A percentile compares a stretch with the other conserved stretches of the same genome.
Evolutionary conservation across 148 eudicot species (phyloP).

Genomic region (Rhododendron molle): DNA sequence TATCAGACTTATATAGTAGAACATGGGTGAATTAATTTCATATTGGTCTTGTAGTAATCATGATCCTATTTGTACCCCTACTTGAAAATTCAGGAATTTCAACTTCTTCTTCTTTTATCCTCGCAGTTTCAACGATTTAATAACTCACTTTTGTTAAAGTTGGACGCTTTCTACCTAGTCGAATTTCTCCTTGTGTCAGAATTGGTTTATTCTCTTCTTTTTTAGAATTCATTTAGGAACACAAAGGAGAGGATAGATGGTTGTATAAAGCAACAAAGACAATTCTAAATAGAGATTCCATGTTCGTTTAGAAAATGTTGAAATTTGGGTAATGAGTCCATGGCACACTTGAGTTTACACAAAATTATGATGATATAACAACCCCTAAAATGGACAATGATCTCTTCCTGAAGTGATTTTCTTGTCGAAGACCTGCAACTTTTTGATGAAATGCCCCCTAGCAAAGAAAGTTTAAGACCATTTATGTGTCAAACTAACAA

Average conservation of each 20-base stretch:
- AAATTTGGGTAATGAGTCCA: not conserved
- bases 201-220: not conserved
- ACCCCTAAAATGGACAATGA: not conserved
- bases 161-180: not conserved
- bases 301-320: not conserved
- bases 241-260: not conserved
- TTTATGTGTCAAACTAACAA: not conserved
- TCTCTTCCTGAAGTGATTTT: not conserved
- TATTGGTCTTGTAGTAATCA: not conserved
- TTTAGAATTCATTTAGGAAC: not conserved
- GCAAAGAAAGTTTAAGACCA: not conserved
- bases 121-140: not conserved
- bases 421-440: not conserved
- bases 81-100: not conserved
- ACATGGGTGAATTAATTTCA: not conserved
- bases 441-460: not conserved
- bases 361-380: not conserved
- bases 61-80: not conserved
- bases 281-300: not conserved
- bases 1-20: not conserved
- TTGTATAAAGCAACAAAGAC: not conserved
- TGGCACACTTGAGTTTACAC: not conserved
- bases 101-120: too few species aligned
- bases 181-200: not conserved
- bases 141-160: not conserved